Evolutionary conservation across 2,329 filamentous ascomycete species (phyloP), one percentile per base, ranked within the genome.

Genomic region (Gnomoniopsis sp.): DNA sequence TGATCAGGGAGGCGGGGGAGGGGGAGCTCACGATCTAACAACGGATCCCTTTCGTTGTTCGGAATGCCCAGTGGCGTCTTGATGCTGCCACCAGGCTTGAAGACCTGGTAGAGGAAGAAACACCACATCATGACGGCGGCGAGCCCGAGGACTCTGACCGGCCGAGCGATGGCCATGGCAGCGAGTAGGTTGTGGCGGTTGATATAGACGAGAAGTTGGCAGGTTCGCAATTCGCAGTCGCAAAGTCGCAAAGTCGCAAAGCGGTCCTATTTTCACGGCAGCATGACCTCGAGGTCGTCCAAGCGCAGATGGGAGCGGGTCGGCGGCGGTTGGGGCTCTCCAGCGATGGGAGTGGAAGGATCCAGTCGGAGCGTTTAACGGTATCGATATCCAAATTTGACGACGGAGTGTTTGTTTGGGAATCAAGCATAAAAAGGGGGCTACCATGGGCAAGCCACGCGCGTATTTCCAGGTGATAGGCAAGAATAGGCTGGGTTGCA

Each of bases 81-180:
- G 64, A 75, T 65, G 50, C 71, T 65, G 41, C 75, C 74, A 22
- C 83, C 78, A 10, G 84, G 80, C 62, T 83, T 84, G 71, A 89
- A 86, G 67, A 95, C 79, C 69, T 90, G 88, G 65, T 90, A 88
- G 64, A 96, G 75, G 68, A 96, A 85, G 73, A 93, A 92, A 62
- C 90, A 79, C 79, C 91, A 89, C 65, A 96, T 77, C 62, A 89
- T 73, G 67, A 90, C 77, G 64, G 88, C 90, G 62, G 85, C 79
- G 64, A 89, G 81, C 65, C 85, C 88, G 70, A 96, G 79, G 69
- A 89, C 85, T 75, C 93, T 87, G 71, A 96, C 88, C 59, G 91
- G 90, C 78, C 88, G 88, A 70, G 91, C 90, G 71, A 96, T 80
- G 69, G 89, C 90, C 92, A 96, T 96, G 65, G 67, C 83, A 70